Conservation (phyloP, 495 filamentous ascomycete species). For the Aspergillus conjunctus region DNA sequence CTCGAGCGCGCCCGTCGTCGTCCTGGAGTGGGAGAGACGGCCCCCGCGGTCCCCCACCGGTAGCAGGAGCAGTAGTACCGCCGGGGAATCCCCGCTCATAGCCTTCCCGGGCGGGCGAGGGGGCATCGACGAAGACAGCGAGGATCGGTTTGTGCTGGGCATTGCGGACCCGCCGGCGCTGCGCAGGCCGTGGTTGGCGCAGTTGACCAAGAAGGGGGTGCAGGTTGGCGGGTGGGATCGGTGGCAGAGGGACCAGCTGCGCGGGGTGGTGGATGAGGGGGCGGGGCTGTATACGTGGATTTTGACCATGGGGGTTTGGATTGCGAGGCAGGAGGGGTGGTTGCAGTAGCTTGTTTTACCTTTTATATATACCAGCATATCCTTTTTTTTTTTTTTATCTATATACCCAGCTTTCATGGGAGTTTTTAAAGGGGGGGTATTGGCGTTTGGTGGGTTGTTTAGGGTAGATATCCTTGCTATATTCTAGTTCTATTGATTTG, state of each 20-base stretch:
- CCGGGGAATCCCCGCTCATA: not conserved
- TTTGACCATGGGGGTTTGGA: conserved; percentile 40
- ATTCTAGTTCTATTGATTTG: no score
- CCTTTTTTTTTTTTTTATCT: conserved; percentile 8
- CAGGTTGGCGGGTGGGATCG: conserved; percentile 26
- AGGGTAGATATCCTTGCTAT: no score
- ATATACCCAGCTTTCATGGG: no score
- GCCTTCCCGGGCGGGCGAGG: not conserved
- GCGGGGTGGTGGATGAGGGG: conserved; percentile 22
- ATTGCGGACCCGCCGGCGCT: conserved; percentile 14
- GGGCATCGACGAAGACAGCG: conserved; percentile 4
- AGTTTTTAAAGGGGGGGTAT: no score
- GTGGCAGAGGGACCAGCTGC: conserved; percentile 14
- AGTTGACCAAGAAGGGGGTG: conserved; percentile 21
- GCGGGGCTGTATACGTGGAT: conserved; percentile 38
- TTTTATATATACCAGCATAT: conserved; percentile 3
- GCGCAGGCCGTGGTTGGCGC: conserved; percentile 23
- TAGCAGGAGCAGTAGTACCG: not conserved
- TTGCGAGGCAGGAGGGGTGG: conserved; percentile 41
- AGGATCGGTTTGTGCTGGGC: conserved; percentile 21
- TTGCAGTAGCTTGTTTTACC: conserved; percentile 19
- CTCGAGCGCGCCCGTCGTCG: not conserved
- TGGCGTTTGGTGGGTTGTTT: no score
- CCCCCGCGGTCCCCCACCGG: conserved; percentile 1
- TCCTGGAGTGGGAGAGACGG: conserved; percentile 24